Evolutionary conservation across 2,329 filamentous ascomycete genomes (phyloP), one percentile per base, ranked within the genome.

Genomic region (Byssothecium circinans): DNA sequence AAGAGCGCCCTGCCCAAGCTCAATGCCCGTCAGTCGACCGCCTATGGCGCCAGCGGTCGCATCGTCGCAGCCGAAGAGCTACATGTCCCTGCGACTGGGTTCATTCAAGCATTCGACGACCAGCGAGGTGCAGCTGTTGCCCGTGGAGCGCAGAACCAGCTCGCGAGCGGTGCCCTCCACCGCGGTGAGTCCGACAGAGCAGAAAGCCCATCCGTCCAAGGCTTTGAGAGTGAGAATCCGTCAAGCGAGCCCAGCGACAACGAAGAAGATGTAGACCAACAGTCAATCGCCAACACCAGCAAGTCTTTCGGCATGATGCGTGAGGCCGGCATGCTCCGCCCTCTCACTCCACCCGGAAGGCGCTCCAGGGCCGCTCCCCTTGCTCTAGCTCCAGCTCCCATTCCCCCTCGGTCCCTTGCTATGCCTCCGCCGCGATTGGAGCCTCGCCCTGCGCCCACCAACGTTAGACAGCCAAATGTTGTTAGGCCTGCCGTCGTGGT

Each of bases 11-110:
- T 70, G 4, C 62, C 66, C 11, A 64, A 68, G 50, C 53, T 67
- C 36, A 64, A 64, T 22, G 36, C 60, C 18, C 62, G 62, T 19
- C 55, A 61, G 36, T 72, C 69, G 4, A 64, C 66, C 41, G 67
- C 68, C 1, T 73, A 73, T 45, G 70, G 70, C 30, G 57, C 69
- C 18, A 60, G 58, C 45, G 68, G 67, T 41, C 67, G 65, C 20
- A 55, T 66, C 33, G 57, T 60, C 20, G 55, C 58, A 30, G 65
- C 65, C 12, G 61, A 64, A 32, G 63, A 65, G 33, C 52, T 72
- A 3, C 41, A 54, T 0, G 38, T 64, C 15, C 51, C 62, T 0
- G 50, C 50, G 2, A 61, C 66, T 15, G 67, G 66, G 4, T 71
- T 70, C 19, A 51, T 59, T 5, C 60, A 69, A 41, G 66, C 65